phyloP scores from a whole-genome alignment of 306 rosid species.

The Dryas drummondii region DNA sequence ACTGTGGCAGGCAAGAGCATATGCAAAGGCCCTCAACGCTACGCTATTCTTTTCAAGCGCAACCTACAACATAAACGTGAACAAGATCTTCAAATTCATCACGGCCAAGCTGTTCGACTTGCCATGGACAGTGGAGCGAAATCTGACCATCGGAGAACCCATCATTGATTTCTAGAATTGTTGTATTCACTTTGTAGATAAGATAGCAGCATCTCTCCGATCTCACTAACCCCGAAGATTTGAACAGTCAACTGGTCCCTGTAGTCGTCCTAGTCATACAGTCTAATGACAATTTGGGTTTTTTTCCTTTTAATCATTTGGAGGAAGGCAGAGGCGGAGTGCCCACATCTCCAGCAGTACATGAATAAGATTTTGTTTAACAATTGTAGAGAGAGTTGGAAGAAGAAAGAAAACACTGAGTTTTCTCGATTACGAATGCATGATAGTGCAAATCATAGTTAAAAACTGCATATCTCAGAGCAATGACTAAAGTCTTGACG shows the following conservation, averaged over 20 bases:
- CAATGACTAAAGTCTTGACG: too few species aligned
- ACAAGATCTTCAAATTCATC: conserved; percentile 94
- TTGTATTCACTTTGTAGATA: conserved; percentile 1
- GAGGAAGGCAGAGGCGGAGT: conserved; percentile 52
- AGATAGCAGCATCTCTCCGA: conserved; percentile 14
- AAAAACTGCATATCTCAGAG: background rate
- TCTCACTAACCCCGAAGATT: background rate
- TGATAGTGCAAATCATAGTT: background rate
- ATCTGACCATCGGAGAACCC: conserved; percentile 87
- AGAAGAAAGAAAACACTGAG: background rate
- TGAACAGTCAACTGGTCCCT: conserved; percentile 28
- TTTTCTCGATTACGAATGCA: background rate
- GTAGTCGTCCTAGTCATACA: conserved; percentile 1
- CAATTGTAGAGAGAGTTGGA: conserved; percentile 5
- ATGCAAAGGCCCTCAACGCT: conserved; percentile 82
- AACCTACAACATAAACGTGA: conserved; percentile 90
- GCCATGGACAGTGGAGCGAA: conserved; percentile 92
- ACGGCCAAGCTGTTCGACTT: conserved; percentile 92
- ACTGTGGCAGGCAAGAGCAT: conserved; percentile 79
- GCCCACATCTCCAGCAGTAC: conserved; percentile 44
- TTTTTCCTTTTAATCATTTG: conserved; percentile 16
- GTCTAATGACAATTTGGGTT: background rate
- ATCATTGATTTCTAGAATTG: conserved; percentile 74
- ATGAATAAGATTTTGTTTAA: conserved; percentile 22
- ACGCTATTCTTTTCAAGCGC: conserved; percentile 93